Percentiles rank a stretch among this genome's conserved stretches.
These are phyloP conservation scores for Phoenix dactylifera DNA, from an alignment of 176 grass and related monocot species.

Conservation along the genomic window DNA sequence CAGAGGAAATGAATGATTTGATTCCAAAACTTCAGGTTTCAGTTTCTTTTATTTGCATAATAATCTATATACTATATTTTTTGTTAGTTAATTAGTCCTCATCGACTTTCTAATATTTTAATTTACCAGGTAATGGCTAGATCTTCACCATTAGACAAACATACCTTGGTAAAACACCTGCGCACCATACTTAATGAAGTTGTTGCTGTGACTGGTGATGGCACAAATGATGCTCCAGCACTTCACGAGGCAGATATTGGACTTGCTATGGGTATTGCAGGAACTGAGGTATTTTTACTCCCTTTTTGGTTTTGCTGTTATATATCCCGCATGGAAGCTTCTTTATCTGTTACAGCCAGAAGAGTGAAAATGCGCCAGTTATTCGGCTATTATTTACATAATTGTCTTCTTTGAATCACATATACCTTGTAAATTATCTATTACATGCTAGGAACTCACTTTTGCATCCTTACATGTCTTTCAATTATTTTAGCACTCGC, in stretches of 20 bases:
- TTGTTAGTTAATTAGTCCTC: background rate
- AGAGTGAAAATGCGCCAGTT: no score
- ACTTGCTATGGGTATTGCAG: conserved; percentile 91
- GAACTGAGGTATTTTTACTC: conserved; percentile 57
- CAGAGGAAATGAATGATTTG: conserved; percentile 51
- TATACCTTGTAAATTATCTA: no score
- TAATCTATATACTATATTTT: background rate
- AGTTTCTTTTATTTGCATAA: background rate
- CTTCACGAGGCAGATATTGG: conserved; percentile 96
- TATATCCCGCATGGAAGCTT: no score
- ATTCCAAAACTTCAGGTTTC: conserved; percentile 92
- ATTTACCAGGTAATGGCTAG: conserved; percentile 78
- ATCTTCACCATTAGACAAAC: conserved; percentile 90
- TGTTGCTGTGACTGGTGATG: conserved; percentile 89
- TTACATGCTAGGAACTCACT: no score
- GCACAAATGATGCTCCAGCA: conserved; percentile 94
- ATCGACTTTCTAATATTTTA: background rate
- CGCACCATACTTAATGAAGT: conserved; percentile 65
- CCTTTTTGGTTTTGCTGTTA: background rate
- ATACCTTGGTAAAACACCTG: conserved; percentile 84
- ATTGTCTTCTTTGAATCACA: no score
- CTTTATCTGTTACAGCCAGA: no score
- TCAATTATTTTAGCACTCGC: no score
- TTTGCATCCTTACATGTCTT: no score
- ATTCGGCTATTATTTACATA: no score